Percentiles rank a stretch among this genome's conserved stretches.
phyloP scores from a whole-genome alignment of 2,329 filamentous ascomycete genomes.

The Phaeomoniella chlamydospora region DNA sequence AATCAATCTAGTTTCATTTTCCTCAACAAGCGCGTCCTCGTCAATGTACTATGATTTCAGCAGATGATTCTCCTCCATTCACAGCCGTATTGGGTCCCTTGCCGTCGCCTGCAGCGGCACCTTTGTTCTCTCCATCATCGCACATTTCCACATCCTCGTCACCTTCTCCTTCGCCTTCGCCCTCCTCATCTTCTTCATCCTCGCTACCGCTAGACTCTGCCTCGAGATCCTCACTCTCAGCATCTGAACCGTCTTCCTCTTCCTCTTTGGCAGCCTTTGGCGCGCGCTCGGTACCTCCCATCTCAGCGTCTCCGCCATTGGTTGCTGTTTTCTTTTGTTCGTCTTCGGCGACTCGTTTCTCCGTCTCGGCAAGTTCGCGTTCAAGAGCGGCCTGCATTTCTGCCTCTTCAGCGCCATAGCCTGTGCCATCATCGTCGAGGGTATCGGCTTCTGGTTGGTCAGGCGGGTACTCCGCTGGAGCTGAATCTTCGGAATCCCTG shows the following conservation, averaged over 20 bases:
- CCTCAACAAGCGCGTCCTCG: too few species aligned
- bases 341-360: slow-evolving; percentile 21
- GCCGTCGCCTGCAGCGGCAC: slow-evolving; percentile 3
- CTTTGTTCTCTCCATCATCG: slow-evolving; percentile 32
- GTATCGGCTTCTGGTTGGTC: slow-evolving; percentile 94
- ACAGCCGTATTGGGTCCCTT: background rate
- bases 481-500: slow-evolving; percentile 96
- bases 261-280: slow-evolving; percentile 30
- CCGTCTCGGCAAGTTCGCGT: slow-evolving; percentile 33
- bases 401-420: slow-evolving; percentile 82
- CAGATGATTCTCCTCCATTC: too few species aligned
- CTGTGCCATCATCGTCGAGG: slow-evolving; percentile 63
- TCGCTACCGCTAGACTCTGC: slow-evolving; percentile 62
- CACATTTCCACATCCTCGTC: slow-evolving; percentile 45
- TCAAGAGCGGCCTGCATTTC: slow-evolving; percentile 54
- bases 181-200: slow-evolving; percentile 51
- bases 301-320: slow-evolving; percentile 55
- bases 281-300: slow-evolving; percentile 52
- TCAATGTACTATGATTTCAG: too few species aligned
- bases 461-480: slow-evolving; percentile 87
- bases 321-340: slow-evolving; percentile 15
- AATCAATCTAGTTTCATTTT: too few species aligned
- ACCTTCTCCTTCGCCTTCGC: slow-evolving; percentile 39
- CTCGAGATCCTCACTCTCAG: slow-evolving; percentile 65
- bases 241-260: slow-evolving; percentile 55